Evolutionary conservation across 139 green algal genomes (phyloP).

Genomic region (Yamagishiella unicocca): DNA sequence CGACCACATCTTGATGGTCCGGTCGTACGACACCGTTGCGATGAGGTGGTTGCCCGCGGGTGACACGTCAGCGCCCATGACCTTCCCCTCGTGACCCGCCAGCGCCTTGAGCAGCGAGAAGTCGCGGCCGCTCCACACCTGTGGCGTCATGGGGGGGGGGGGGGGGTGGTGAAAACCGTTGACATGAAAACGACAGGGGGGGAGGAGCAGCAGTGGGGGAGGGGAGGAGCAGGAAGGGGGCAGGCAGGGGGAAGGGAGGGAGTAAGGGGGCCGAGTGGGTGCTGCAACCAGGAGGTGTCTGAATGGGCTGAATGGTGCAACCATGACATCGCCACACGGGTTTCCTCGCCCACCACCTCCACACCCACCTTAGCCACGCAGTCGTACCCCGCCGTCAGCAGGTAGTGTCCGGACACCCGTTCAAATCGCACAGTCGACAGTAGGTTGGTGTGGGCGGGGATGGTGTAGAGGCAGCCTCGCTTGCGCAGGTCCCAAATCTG

Average conservation of each 20-base stretch:
- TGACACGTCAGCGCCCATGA: slow-evolving; percentile 87
- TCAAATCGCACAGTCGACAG: slow-evolving; percentile 68
- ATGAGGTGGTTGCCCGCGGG: slow-evolving; percentile 57
- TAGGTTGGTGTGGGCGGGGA: slow-evolving; percentile 86
- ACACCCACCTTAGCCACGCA: slow-evolving; percentile 71
- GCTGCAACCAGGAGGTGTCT: too few relatives aligned
- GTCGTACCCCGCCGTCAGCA: slow-evolving; percentile 89
- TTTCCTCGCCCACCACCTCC: neutral
- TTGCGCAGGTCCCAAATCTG: slow-evolving; percentile 94
- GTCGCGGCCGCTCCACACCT: slow-evolving; percentile 75
- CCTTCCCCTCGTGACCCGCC: slow-evolving; percentile 93
- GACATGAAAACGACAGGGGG: too few relatives aligned
- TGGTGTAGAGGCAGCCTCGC: slow-evolving; percentile 77
- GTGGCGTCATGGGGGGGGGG: neutral
- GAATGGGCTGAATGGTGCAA: too few relatives aligned
- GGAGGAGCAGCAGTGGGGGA: too few relatives aligned
- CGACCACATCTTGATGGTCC: slow-evolving; percentile 90
- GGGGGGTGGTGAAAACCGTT: neutral
- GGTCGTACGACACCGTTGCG: slow-evolving; percentile 84
- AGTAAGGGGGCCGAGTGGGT: too few relatives aligned
- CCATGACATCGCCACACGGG: too few relatives aligned
- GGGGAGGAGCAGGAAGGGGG: too few relatives aligned
- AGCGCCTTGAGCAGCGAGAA: slow-evolving; percentile 83
- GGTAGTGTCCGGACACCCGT: slow-evolving; percentile 67
- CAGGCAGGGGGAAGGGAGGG: too few relatives aligned